These are phyloP conservation scores for Posidonia oceanica DNA, from an alignment of 116 monocot species.

Conservation along the genomic window DNA sequence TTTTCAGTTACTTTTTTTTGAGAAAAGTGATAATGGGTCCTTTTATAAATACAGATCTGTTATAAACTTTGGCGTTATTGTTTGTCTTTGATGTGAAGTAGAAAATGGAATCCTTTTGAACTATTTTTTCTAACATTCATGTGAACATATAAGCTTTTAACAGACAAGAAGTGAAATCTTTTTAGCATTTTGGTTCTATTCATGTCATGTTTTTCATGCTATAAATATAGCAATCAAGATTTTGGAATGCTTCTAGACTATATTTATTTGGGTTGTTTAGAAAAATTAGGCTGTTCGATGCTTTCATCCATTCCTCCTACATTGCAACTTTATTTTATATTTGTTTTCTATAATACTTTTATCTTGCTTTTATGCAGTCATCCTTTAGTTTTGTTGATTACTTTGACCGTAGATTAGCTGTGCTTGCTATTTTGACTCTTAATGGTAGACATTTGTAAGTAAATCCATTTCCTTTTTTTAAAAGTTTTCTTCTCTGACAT, in stretches of 20 bases:
- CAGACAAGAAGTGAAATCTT: too few relatives aligned
- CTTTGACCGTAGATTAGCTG: slow-evolving; percentile 75
- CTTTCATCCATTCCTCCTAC: too few relatives aligned
- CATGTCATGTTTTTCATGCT: too few relatives aligned
- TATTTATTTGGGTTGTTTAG: background rate
- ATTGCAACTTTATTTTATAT: background rate
- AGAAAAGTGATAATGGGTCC: background rate
- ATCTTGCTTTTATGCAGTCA: slow-evolving; percentile 38
- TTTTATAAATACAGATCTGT: background rate
- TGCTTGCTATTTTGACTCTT: slow-evolving; percentile 69
- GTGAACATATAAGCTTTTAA: background rate
- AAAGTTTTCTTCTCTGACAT: slow-evolving; percentile 1
- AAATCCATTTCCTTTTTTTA: background rate
- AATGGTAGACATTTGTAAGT: slow-evolving; percentile 86
- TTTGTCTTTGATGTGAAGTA: too few relatives aligned
- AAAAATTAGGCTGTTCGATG: background rate
- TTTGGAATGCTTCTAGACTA: background rate
- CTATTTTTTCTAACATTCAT: background rate
- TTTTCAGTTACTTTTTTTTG: background rate
- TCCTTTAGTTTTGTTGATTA: slow-evolving; percentile 93
- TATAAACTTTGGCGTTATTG: background rate
- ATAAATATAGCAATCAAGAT: background rate
- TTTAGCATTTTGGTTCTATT: too few relatives aligned
- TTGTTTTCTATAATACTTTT: slow-evolving; percentile 1
- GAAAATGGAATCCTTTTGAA: too few relatives aligned